Conservation (phyloP, 2,329 filamentous ascomycete genomes). For the Fusarium oxysporum region DNA sequence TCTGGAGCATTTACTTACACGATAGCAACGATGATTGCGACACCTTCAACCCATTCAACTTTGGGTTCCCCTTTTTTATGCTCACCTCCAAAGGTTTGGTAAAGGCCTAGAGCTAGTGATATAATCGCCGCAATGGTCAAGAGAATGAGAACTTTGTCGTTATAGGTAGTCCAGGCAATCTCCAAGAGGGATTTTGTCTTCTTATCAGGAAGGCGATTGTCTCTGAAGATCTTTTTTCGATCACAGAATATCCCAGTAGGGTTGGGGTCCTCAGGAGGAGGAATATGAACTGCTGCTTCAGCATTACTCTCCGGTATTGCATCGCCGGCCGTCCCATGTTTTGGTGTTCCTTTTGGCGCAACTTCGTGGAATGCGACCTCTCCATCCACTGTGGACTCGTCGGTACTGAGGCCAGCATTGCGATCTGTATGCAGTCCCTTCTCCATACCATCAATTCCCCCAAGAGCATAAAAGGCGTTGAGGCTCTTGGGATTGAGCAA, state of each 20-base stretch:
- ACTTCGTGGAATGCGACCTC: constrained; percentile 75
- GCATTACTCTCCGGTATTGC: constrained; percentile 45
- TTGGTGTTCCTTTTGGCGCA: constrained; percentile 51
- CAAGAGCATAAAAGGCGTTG: constrained; percentile 78
- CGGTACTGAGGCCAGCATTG: constrained; percentile 73
- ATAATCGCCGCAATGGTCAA: constrained; percentile 75
- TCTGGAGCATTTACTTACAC: constrained; percentile 46
- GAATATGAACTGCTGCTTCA: constrained; percentile 43
- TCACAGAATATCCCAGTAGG: constrained; percentile 41
- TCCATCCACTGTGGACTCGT: constrained; percentile 75
- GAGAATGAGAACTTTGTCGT: constrained; percentile 79
- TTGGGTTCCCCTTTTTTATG: constrained; percentile 60
- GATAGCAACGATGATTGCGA: constrained; percentile 74
- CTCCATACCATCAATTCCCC: constrained; percentile 78
- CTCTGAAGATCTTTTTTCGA: constrained; percentile 60
- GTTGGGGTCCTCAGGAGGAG: constrained; percentile 38
- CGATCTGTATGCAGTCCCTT: constrained; percentile 77
- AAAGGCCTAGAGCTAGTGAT: constrained; percentile 76
- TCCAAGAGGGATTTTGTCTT: constrained; percentile 70
- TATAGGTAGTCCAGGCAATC: constrained; percentile 77
- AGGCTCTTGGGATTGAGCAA: constrained; percentile 84
- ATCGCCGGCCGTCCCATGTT: constrained; percentile 51
- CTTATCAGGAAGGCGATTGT: constrained; percentile 73
- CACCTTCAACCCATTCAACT: constrained; percentile 76
- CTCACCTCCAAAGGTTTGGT: constrained; percentile 70